These are phyloP conservation scores for Acanthamoeba lenticulata DNA, from an alignment of 208 protist species.

Conservation along the genomic window DNA sequence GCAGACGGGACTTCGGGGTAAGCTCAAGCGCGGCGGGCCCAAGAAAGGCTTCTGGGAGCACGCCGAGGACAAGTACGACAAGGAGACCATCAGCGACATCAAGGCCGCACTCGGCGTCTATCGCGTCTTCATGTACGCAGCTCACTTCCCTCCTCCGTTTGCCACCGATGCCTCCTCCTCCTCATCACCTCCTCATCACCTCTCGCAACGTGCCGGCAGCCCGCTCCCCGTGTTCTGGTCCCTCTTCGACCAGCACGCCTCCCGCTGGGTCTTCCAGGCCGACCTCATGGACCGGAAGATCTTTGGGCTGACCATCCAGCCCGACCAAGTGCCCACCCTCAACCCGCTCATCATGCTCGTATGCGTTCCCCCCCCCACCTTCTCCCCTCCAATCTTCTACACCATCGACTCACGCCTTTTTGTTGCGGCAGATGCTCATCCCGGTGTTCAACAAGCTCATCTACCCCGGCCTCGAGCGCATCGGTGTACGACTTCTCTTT, in stretches of 20 bases:
- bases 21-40: neutral
- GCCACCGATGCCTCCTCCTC: neutral
- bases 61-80: slow-evolving; percentile 27
- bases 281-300: slow-evolving; percentile 77
- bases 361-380: neutral
- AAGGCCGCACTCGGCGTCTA: slow-evolving; percentile 28
- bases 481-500: slow-evolving; percentile 44
- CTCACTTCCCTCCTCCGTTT: neutral
- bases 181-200: neutral
- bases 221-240: slow-evolving; percentile 76
- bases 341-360: slow-evolving; percentile 83
- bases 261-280: slow-evolving; percentile 70
- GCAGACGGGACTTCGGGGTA: neutral
- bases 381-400: neutral
- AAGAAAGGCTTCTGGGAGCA: slow-evolving; percentile 63
- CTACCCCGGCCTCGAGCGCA: slow-evolving; percentile 67
- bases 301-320: slow-evolving; percentile 67
- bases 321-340: slow-evolving; percentile 77
- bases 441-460: slow-evolving; percentile 79
- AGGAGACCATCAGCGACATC: slow-evolving; percentile 57
- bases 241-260: slow-evolving; percentile 70
- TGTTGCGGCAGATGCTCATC: slow-evolving; percentile 61
- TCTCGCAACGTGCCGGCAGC: neutral
- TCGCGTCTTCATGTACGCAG: slow-evolving; percentile 58
- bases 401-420: neutral